phyloP scores from a whole-genome alignment of 78 protist species.

The slime mould (Dictyostelium discoideum) region dicty_2.7 NC_007088.5:2956001-2956500 shows the following conservation, averaged over 20 bases:
- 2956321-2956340: conserved; percentile 31
- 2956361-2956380: not conserved
- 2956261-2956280: conserved; percentile 26
- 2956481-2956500: not conserved
- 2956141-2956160: no score
- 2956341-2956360: conserved; percentile 56
- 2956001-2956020: not conserved
- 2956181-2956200: no score
- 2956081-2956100: no score
- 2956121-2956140: no score
- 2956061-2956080: no score
- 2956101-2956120: no score
- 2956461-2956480: conserved; percentile 79
- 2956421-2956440: conserved; percentile 64
- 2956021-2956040: no score
- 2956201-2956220: no score
- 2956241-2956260: no score
- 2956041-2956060: no score
- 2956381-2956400: conserved; percentile 30
- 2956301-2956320: conserved; percentile 21
- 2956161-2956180: no score
- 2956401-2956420: conserved; percentile 82
- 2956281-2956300: conserved; percentile 11
- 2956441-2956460: conserved; percentile 79
- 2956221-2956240: not conserved